phyloP scores from a whole-genome alignment of 139 green algal genomes.

The Desmodesmus armatus region DNA sequence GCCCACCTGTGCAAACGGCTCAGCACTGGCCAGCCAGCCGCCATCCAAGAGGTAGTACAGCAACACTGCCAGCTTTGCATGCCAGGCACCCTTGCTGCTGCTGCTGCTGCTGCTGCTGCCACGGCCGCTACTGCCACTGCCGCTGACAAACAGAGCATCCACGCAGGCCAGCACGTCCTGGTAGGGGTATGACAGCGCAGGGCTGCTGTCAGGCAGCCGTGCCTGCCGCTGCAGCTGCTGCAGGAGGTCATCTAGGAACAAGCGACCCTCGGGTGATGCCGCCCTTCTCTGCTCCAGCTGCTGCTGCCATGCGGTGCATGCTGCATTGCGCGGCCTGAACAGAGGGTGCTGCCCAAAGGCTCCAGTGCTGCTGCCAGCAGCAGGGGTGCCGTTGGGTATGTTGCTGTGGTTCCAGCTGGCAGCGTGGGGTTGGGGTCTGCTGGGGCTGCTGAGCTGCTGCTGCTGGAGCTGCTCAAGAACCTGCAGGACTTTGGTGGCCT shows the following conservation, averaged over 20 bases:
- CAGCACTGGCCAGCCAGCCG: constrained; percentile 9
- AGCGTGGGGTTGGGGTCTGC: background rate
- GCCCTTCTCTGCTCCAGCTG: background rate
- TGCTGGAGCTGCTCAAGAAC: constrained; percentile 32
- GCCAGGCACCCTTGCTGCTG: constrained; percentile 13
- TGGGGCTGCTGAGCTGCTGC: constrained; percentile 14
- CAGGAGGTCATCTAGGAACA: constrained; percentile 26
- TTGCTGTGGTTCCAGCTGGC: background rate
- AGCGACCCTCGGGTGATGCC: background rate
- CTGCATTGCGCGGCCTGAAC: background rate
- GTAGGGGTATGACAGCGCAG: constrained; percentile 4
- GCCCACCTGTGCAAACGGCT: constrained; percentile 10
- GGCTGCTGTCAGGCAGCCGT: no score
- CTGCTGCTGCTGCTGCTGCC: constrained; percentile 4
- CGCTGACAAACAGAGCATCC: constrained; percentile 9
- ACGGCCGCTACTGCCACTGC: no score
- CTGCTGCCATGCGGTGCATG: constrained; percentile 21
- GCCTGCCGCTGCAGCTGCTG: constrained; percentile 21
- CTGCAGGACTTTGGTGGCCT: constrained; percentile 26
- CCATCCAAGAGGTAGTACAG: constrained; percentile 36
- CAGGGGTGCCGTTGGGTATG: background rate
- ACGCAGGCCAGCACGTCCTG: constrained; percentile 14
- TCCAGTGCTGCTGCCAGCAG: background rate
- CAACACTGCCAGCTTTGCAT: constrained; percentile 19
- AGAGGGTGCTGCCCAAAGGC: no score